Evolutionary conservation across 305 asterid genomes (phyloP).

Genomic region (Fraxinus ornus): DNA sequence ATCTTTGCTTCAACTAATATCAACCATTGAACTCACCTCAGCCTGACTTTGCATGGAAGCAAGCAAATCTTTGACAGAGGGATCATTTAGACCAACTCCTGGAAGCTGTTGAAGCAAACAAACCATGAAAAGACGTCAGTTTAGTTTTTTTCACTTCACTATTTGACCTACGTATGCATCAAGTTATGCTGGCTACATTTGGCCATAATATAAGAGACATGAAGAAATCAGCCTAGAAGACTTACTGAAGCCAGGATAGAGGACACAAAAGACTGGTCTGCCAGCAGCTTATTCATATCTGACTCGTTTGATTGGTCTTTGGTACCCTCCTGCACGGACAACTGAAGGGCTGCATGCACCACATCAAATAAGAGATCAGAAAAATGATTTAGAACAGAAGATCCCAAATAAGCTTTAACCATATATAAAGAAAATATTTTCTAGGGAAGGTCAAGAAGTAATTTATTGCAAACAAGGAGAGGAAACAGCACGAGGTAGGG

Average conservation of each 20-base stretch:
- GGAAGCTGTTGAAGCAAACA: conserved; percentile 65
- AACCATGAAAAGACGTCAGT: background rate
- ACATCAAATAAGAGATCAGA: conserved; percentile 9
- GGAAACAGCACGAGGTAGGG: background rate
- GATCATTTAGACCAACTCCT: conserved; percentile 94
- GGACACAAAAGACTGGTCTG: conserved; percentile 61
- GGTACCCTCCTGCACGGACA: conserved; percentile 76
- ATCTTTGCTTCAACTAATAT: conserved; percentile 14
- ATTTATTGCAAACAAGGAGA: background rate
- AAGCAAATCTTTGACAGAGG: conserved; percentile 75
- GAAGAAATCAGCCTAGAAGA: conserved; percentile 9
- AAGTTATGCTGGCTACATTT: background rate
- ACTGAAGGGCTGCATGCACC: conserved; percentile 65
- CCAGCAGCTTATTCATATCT: conserved; percentile 57
- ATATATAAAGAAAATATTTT: background rate
- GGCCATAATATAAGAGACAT: conserved; percentile 10
- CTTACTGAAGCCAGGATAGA: conserved; percentile 78
- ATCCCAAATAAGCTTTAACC: background rate
- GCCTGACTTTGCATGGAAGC: conserved; percentile 80
- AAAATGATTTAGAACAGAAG: conserved; percentile 16
- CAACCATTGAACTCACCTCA: conserved; percentile 53
- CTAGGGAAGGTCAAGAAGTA: background rate
- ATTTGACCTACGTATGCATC: background rate
- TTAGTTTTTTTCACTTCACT: background rate
- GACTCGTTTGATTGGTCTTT: conserved; percentile 53